phyloP scores from a whole-genome alignment of 1,284 basidiomycete genomes.

The Heliocybe sulcata region DNA sequence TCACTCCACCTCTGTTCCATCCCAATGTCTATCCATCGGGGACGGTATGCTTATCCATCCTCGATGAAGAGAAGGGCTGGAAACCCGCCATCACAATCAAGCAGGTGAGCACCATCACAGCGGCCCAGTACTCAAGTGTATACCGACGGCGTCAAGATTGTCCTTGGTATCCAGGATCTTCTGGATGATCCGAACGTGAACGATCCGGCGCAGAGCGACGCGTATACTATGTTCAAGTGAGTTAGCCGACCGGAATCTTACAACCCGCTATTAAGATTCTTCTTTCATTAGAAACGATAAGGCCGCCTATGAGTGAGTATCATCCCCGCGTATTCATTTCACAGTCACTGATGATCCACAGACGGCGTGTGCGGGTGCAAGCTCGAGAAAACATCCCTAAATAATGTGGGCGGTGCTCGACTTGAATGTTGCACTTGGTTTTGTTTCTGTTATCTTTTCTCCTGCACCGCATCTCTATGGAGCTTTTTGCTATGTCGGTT shows the following conservation, averaged over 20 bases:
- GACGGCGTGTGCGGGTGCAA: slow-evolving; percentile 73
- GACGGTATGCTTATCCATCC: slow-evolving; percentile 95
- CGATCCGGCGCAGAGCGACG: slow-evolving; percentile 95
- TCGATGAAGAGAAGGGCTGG: slow-evolving; percentile 99
- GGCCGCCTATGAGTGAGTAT: slow-evolving; percentile 76
- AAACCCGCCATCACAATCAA: slow-evolving; percentile 99
- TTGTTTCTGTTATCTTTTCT: too few relatives aligned
- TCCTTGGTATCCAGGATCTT: slow-evolving; percentile 92
- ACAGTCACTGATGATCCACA: slow-evolving; percentile 20
- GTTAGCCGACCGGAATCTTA: slow-evolving; percentile 19
- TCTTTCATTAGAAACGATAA: slow-evolving; percentile 73
- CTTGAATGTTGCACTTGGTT: too few relatives aligned
- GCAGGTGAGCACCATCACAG: slow-evolving; percentile 52
- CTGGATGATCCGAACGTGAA: slow-evolving; percentile 92
- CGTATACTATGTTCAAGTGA: slow-evolving; percentile 96
- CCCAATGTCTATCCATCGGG: slow-evolving; percentile 99
- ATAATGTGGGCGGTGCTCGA: slow-evolving; percentile 26
- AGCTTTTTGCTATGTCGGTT: too few relatives aligned
- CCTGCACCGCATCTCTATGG: too few relatives aligned
- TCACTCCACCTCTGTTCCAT: slow-evolving; percentile 93
- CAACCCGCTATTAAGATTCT: not conserved
- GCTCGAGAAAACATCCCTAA: slow-evolving; percentile 83
- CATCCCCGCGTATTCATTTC: not conserved
- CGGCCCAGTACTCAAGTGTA: not conserved
- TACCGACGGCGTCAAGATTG: slow-evolving; percentile 50